Conservation (phyloP, 805 yeast genomes). For the Cyberlindnera xishuangbannaensis region DNA sequence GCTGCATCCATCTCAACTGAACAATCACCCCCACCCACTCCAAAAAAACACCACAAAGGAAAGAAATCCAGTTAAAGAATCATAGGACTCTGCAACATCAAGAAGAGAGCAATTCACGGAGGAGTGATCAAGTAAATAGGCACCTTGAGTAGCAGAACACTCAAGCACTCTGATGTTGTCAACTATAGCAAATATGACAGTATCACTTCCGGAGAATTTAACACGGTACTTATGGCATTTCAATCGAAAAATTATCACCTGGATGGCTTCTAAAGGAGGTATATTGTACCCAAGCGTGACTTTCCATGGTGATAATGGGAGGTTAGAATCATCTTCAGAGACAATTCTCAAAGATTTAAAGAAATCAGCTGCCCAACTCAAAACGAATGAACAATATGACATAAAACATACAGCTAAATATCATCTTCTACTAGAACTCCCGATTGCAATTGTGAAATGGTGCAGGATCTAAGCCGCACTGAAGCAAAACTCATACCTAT, state of each 20-base stretch:
- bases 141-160: constrained; percentile 31
- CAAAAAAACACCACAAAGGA: too few species aligned
- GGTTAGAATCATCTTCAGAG: constrained; percentile 7
- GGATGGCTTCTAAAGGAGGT: constrained; percentile 21
- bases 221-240: constrained; percentile 27
- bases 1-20: constrained; percentile 30
- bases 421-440: too few species aligned
- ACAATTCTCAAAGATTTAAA: constrained; percentile 7
- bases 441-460: too few species aligned
- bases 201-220: too few species aligned
- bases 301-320: constrained; percentile 31
- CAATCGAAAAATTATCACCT: constrained; percentile 15
- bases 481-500: too few species aligned
- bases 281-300: constrained; percentile 27
- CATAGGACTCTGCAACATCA: too few species aligned
- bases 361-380: constrained; percentile 2
- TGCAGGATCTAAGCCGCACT: too few species aligned
- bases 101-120: too few species aligned
- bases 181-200: constrained; percentile 17
- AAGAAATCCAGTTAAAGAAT: too few species aligned
- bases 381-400: constrained; percentile 4
- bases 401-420: background rate
- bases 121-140: constrained; percentile 27
- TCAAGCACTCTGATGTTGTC: constrained; percentile 28
- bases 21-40: constrained; percentile 30